Base-by-base conservation (phyloP, 169 alveolate genomes). In the Plasmodium inui region DNA sequence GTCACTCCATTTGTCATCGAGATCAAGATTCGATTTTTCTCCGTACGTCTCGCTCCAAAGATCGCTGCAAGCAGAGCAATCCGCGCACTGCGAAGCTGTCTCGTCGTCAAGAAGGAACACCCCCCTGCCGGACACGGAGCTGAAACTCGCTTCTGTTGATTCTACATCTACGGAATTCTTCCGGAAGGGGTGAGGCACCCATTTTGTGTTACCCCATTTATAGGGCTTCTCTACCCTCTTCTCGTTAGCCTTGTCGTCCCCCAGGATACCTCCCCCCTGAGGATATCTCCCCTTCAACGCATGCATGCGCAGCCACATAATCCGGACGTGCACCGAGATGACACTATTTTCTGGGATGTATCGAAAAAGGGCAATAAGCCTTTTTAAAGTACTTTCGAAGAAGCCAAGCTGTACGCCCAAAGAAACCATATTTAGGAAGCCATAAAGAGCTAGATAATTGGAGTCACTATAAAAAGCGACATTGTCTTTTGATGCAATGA, bases 281-380 rank as follows among this genome's bases (percentile, higher is more conserved):
- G 6, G 10, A 19, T 84, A 34, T n/a, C 50, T 74, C 26, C 44
- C 61, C 41, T 19, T 50, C 22, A 73, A 50, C 22, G 72, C 79
- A 76, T 86, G 61, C n/a, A 86, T 74, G 41, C 34, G 30, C 14
- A 86, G 26, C 88, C 93, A 86, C 93, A 86, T 86, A 53, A 86
- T 19, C 26, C 93, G 93, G 26, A 86, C 57, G 61, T 76, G 85
- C n/a, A 86, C 79, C 12, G 93, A 86, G 32, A 76, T 76, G 9
- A 86, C 86, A 73, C 79, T 73, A 53, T 76, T 12, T 19, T 86
- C 93, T 7, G 93, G 81, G 10, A 86, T 86, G 28, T 22, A 74
- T n/a, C 81, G 61, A 32, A 86, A 86, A 53, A 78, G 19, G 41
- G 41, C 76, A 86, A 19, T 50, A 6, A 84, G 61, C 37, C 19